phyloP scores from a whole-genome alignment of 495 filamentous ascomycete species.

The Aspergillus biplanus region DNA sequence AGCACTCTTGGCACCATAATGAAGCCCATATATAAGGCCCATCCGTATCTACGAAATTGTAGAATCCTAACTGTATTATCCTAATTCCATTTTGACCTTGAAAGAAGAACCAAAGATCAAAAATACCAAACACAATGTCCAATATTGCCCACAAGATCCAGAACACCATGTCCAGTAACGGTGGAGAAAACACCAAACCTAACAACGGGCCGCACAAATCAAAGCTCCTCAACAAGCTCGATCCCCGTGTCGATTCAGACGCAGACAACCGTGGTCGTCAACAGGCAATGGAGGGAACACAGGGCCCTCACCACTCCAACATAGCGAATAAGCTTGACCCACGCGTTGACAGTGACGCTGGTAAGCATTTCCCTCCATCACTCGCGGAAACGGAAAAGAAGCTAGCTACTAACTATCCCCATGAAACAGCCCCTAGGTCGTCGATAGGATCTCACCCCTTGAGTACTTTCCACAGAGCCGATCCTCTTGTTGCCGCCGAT shows the following conservation, averaged over 20 bases:
- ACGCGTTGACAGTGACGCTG: conserved; percentile 37
- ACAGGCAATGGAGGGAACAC: conserved; percentile 6
- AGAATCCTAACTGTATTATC: too few species aligned
- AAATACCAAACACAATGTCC: too few species aligned
- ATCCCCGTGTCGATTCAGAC: conserved; percentile 51
- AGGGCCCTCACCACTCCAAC: conserved; percentile 20
- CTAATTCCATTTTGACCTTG: too few species aligned
- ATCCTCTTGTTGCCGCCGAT: too few species aligned
- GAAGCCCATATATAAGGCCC: too few species aligned
- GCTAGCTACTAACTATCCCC: not conserved
- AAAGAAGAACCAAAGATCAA: too few species aligned
- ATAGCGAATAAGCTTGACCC: conserved; percentile 29
- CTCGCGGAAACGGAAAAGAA: not conserved
- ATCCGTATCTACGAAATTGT: too few species aligned
- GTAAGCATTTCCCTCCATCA: conserved; percentile 28
- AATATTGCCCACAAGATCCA: too few species aligned
- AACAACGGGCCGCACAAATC: conserved; percentile 43
- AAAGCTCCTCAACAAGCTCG: conserved; percentile 50
- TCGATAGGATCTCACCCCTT: conserved; percentile 17
- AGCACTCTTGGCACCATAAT: too few species aligned
- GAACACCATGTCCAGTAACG: too few species aligned
- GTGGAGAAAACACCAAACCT: too few species aligned
- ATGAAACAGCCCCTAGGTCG: conserved; percentile 25
- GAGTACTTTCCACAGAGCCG: too few species aligned
- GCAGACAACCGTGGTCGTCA: conserved; percentile 21